phyloP scores from a whole-genome alignment of 345 rosid species.

The Clausena lansium region DNA sequence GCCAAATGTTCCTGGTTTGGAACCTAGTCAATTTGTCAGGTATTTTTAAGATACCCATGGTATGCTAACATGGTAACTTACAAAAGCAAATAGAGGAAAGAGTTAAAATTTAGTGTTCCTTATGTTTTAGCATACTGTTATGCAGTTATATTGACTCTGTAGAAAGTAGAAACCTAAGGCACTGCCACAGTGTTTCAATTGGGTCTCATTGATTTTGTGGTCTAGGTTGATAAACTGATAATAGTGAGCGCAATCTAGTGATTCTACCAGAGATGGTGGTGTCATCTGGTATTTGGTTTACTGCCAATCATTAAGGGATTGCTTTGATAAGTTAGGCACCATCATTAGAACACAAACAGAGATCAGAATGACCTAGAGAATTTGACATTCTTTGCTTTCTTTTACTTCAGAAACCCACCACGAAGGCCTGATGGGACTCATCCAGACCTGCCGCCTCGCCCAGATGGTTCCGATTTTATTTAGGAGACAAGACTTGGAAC shows the following conservation, averaged over 20 bases:
- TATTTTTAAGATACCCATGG: constrained; percentile 15
- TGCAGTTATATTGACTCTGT: neutral
- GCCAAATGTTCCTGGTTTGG: constrained; percentile 78
- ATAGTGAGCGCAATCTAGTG: neutral
- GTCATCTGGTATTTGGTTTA: neutral
- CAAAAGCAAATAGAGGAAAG: neutral
- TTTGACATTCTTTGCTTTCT: constrained; percentile 9
- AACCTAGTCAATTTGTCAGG: constrained; percentile 75
- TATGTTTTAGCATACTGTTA: neutral
- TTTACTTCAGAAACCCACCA: constrained; percentile 47
- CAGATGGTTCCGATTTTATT: constrained; percentile 55
- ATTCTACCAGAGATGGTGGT: neutral
- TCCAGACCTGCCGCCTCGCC: constrained; percentile 74
- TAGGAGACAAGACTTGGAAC: constrained; percentile 9
- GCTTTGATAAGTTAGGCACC: neutral
- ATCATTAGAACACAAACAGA: neutral
- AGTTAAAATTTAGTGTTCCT: neutral
- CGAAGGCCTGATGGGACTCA: constrained; percentile 55
- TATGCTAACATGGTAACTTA: neutral
- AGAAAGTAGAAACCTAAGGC: neutral
- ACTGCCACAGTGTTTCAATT: neutral
- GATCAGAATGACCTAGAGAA: neutral
- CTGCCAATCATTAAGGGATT: neutral
- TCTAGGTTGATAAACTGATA: neutral
- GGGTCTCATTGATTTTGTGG: neutral